phyloP scores from a whole-genome alignment of 129 eudicot species.

The Smallanthus sonchifolius region DNA sequence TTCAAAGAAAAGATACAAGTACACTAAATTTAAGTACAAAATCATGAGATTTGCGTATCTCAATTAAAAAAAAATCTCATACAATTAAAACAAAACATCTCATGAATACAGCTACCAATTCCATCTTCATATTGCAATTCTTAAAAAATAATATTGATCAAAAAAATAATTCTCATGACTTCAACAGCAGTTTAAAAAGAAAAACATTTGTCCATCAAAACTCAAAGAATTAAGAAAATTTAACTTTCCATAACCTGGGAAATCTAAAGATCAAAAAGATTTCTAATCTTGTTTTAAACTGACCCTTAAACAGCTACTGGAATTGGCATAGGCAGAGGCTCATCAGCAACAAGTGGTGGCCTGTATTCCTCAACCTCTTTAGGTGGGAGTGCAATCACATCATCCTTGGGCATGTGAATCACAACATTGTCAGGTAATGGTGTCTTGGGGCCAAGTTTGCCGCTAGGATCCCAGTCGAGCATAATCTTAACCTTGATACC shows the following conservation, averaged over 20 bases:
- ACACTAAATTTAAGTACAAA: too few species aligned
- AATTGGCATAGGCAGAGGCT: neutral
- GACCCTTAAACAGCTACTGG: neutral
- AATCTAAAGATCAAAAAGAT: neutral
- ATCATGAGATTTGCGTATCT: too few species aligned
- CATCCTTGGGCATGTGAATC: too few species aligned
- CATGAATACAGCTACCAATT: neutral
- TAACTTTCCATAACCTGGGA: neutral
- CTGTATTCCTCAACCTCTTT: neutral
- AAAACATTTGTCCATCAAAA: conserved; percentile 4
- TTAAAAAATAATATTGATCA: neutral
- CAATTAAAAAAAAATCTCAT: too few species aligned
- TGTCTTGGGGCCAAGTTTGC: too few species aligned
- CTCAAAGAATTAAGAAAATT: conserved; percentile 6
- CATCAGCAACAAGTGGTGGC: neutral
- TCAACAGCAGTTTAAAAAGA: neutral
- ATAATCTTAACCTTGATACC: too few species aligned
- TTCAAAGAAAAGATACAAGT: too few species aligned
- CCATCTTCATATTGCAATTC: neutral
- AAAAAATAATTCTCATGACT: conserved; percentile 1
- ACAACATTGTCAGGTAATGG: too few species aligned
- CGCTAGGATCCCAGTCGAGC: too few species aligned
- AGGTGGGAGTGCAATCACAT: too few species aligned
- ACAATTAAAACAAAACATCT: too few species aligned
- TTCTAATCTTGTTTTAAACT: neutral